Conservation (phyloP, 2,329 filamentous ascomycete genomes). For the Cadophora luteo-olivacea region DNA sequence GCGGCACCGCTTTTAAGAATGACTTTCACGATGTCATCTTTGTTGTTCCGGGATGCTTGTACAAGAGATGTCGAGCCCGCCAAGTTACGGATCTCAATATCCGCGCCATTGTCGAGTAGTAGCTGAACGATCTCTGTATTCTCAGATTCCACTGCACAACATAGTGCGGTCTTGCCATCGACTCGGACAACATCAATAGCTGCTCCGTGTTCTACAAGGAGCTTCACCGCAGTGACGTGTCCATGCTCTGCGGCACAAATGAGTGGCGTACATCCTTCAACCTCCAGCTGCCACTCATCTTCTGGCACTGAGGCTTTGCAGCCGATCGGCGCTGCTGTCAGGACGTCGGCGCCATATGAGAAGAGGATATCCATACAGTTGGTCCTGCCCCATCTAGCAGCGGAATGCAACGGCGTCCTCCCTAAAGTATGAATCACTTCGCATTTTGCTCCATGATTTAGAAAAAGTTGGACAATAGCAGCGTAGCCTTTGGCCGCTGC, state of each 20-base stretch:
- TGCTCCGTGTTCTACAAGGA: not conserved
- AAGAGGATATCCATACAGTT: not conserved
- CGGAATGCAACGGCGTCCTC: too few species aligned
- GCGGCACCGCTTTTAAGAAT: not conserved
- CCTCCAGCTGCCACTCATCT: not conserved
- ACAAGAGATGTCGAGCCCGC: not conserved
- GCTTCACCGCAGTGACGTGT: not conserved
- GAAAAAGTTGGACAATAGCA: too few species aligned
- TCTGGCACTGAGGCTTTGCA: too few species aligned
- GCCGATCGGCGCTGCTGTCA: not conserved
- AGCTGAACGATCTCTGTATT: not conserved
- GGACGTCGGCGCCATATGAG: not conserved
- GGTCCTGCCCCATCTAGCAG: too few species aligned
- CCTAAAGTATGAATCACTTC: too few species aligned
- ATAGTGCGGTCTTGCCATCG: slow-evolving; percentile 1
- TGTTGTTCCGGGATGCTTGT: not conserved
- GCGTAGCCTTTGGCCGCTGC: too few species aligned
- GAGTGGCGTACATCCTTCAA: not conserved
- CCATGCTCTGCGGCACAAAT: not conserved
- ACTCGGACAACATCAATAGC: not conserved
- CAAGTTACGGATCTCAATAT: not conserved
- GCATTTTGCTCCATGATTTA: too few species aligned
- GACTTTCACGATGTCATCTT: not conserved
- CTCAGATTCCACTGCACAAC: not conserved
- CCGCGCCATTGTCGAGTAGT: not conserved